Evolutionary conservation across 2,329 filamentous ascomycete genomes (phyloP), one percentile per base, ranked within the genome.

Genomic region (Microsporum audouinii): DNA sequence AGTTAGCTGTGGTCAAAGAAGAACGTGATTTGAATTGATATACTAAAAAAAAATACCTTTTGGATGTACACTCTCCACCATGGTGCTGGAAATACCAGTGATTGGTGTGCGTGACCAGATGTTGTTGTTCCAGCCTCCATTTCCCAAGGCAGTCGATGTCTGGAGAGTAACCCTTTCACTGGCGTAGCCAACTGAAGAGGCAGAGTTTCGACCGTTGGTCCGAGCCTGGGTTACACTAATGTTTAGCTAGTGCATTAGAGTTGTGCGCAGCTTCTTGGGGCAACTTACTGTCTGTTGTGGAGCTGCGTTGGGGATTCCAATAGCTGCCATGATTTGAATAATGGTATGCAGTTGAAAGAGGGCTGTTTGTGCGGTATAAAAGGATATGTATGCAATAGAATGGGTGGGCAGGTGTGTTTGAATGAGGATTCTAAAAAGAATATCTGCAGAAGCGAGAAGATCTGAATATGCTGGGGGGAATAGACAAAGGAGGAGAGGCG

Each of bases 31-130:
- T 5, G 33, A 38, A 17, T 23, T 12, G 12, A 41, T 23, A 39
- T 8, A 27, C 2, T 2, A 57, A 8, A 6, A 23, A 14, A n/a
- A 57, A 27, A 17, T 57, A 57, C 55, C 55, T 57, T 39, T 38
- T n/a, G 55, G 10, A 29, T 57, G 49, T 12, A n/a, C 29, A 34
- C 5, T 31, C 33, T 53, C 49, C 27, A 29, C 49, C 27, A 53
- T 53, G 7, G 49, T 33, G 12, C 49, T 53, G n/a, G 49, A 33
- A 12, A 53, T 23, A 29, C 49, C 27, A 34, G 49, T 23, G 27
- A 53, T 23, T 12, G 49, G 8, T 8, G 70, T 72, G 63, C 75
- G 80, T 10, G 77, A 77, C 82, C 82, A 84, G 47, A 84, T 81
- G 36, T 74, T 77, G 71, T 70, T 67, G 71, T 76, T 73, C 77